These are phyloP conservation scores for Solanum habrochaites DNA, from an alignment of 257 asterid genomes.

Conservation along the genomic window DNA sequence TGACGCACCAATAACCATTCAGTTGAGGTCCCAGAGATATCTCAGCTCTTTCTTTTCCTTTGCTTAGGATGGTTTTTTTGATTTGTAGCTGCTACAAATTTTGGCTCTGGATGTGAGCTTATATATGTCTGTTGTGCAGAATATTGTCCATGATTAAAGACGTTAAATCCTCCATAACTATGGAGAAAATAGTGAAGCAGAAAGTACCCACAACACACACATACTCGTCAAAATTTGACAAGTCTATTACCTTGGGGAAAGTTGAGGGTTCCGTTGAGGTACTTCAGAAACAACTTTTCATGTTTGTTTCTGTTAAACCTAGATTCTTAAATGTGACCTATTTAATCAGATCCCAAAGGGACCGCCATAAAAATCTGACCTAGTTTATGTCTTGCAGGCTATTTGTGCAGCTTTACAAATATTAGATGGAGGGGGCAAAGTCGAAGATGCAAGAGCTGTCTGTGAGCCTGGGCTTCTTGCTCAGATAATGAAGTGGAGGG, in stretches of 20 bases:
- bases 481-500: constrained; percentile 75
- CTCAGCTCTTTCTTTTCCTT: background rate
- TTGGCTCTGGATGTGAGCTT: background rate
- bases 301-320: background rate
- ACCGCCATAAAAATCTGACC: background rate
- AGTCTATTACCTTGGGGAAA: constrained; percentile 58
- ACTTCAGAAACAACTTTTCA: constrained; percentile 3
- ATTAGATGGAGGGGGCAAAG: constrained; percentile 53
- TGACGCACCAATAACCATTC: constrained; percentile 1
- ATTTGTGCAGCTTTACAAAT: constrained; percentile 53
- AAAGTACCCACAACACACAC: constrained; percentile 41
- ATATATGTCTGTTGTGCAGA: constrained; percentile 24
- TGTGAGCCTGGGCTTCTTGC: constrained; percentile 58
- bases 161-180: constrained; percentile 45
- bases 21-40: background rate
- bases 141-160: constrained; percentile 38
- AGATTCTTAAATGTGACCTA: background rate
- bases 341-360: background rate
- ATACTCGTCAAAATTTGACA: constrained; percentile 29
- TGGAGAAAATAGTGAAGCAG: constrained; percentile 27
- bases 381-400: constrained; percentile 39
- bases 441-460: constrained; percentile 75
- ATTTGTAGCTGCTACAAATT: background rate
- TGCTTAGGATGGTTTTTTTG: background rate
- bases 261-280: constrained; percentile 76